Evolutionary conservation across 345 rosid genomes (phyloP).

Genomic region (Salix arbutifolia): DNA sequence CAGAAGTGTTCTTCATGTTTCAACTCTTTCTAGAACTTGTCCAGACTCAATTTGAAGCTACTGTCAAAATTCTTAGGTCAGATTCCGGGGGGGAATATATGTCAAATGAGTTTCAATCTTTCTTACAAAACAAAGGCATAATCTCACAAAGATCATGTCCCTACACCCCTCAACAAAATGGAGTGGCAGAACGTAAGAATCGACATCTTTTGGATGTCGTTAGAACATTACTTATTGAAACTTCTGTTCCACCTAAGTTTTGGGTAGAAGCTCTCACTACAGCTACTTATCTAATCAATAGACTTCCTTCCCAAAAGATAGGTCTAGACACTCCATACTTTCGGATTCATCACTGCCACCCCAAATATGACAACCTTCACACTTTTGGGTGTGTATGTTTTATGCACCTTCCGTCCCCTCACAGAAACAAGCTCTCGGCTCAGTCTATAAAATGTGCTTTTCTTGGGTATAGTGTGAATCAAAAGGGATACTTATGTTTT

Average conservation of each 20-base stretch:
- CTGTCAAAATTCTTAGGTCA: neutral
- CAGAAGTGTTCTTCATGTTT: neutral
- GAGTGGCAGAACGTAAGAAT: neutral
- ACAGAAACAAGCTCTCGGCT: too few species aligned
- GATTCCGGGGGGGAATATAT: neutral
- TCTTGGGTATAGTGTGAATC: too few species aligned
- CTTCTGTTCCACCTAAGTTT: neutral
- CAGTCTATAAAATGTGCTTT: too few species aligned
- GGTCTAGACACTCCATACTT: too few species aligned
- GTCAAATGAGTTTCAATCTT: neutral
- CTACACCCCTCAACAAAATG: slow-evolving; percentile 4
- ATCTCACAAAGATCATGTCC: neutral
- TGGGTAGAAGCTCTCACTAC: too few species aligned
- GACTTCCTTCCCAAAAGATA: too few species aligned
- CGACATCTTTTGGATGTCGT: neutral
- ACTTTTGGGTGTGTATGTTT: too few species aligned
- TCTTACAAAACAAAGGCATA: neutral
- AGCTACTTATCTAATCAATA: too few species aligned
- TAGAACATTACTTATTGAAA: neutral
- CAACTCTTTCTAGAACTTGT: neutral
- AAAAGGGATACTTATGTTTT: too few species aligned
- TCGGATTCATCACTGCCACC: too few species aligned
- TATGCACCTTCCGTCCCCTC: too few species aligned
- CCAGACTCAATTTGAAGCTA: neutral
- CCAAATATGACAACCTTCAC: too few species aligned